Evolutionary conservation across 306 rosid genomes (phyloP).

Genomic region (Castanospermum australe): DNA sequence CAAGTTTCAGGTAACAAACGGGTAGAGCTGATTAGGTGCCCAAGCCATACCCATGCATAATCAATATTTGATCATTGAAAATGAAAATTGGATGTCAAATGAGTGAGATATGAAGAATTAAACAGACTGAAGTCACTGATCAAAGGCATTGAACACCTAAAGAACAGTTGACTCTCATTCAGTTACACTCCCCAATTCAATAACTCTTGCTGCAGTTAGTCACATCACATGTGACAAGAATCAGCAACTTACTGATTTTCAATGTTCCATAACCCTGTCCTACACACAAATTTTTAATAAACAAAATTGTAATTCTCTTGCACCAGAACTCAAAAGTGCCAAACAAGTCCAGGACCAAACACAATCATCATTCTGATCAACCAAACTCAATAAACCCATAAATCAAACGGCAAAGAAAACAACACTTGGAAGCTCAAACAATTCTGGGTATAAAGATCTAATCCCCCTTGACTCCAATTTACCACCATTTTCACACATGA

Average conservation of each 20-base stretch:
- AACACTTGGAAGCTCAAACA: neutral
- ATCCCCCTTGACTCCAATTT: neutral
- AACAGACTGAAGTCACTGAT: constrained; percentile 1
- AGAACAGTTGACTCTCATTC: neutral
- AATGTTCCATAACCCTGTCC: neutral
- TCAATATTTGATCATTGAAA: neutral
- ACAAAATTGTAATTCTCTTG: neutral
- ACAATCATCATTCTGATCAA: constrained; percentile 26
- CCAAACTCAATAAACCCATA: constrained; percentile 20
- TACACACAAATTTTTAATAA: neutral
- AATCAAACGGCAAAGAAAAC: neutral
- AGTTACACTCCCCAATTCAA: constrained; percentile 10
- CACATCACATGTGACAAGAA: constrained; percentile 1
- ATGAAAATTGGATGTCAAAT: constrained; percentile 18
- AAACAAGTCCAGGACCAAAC: neutral
- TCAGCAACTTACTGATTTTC: neutral
- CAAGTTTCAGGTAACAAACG: neutral
- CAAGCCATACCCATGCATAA: constrained; percentile 1
- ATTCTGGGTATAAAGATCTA: constrained; percentile 36
- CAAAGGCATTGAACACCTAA: constrained; percentile 16
- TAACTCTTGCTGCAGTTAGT: neutral
- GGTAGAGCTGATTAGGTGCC: neutral
- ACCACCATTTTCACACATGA: neutral
- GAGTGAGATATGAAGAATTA: constrained; percentile 17
- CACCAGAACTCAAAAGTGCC: constrained; percentile 32